Evolutionary conservation across 148 eudicot species (phyloP).

Genomic region (Fallopia convolvulus): DNA sequence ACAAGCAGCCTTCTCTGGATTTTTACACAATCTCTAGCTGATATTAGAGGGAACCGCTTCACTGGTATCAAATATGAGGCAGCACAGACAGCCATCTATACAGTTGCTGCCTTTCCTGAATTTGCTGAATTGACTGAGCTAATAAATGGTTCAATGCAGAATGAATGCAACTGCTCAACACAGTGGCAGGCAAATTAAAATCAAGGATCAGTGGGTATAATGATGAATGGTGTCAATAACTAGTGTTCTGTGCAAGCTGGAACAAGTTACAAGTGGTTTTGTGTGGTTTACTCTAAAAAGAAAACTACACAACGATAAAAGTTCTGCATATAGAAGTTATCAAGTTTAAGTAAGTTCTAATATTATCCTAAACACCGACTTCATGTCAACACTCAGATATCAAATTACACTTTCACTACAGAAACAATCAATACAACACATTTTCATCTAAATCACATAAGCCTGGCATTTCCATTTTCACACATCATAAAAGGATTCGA

Average conservation of each 20-base stretch:
- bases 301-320: too few relatives aligned
- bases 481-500: neutral
- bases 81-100: constrained; percentile 6
- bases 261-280: neutral
- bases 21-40: neutral
- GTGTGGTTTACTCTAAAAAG: neutral
- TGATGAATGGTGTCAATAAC: neutral
- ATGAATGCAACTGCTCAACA: neutral
- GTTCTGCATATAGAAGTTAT: neutral
- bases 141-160: neutral
- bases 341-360: neutral
- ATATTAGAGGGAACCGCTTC: neutral
- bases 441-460: too few relatives aligned
- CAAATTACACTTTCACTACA: neutral
- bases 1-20: neutral
- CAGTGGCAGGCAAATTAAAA: neutral
- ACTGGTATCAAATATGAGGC: neutral
- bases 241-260: neutral
- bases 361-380: neutral
- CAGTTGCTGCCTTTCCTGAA: neutral
- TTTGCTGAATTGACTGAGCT: neutral
- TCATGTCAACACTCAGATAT: neutral
- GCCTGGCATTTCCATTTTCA: neutral
- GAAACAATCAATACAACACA: neutral
- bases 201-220: too few relatives aligned